These are phyloP conservation scores for Alternaria ethzedia DNA, from an alignment of 2,329 filamentous ascomycete genomes.

Conservation along the genomic window DNA sequence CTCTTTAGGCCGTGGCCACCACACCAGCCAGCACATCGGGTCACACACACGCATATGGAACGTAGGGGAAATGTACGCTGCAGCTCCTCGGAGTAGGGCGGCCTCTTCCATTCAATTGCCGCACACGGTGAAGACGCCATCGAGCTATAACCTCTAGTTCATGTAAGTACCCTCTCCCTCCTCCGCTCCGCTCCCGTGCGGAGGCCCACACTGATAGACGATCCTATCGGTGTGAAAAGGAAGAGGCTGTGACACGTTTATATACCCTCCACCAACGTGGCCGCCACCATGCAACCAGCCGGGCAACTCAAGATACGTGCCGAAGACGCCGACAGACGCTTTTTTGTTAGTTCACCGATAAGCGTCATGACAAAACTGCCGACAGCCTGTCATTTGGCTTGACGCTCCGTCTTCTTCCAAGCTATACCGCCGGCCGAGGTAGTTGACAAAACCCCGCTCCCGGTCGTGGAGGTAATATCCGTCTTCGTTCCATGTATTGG, in stretches of 20 bases:
- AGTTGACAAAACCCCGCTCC: background rate
- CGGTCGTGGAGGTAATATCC: background rate
- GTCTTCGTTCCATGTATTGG: background rate
- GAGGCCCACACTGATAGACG: background rate
- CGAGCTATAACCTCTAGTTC: background rate
- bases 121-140: background rate
- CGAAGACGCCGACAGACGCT: background rate
- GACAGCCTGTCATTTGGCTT: background rate
- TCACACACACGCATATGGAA: background rate
- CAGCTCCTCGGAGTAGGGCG: background rate
- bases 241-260: background rate
- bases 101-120: background rate
- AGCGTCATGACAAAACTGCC: background rate
- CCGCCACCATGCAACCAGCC: background rate
- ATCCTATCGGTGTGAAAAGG: background rate
- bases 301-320: background rate
- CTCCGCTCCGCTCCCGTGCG: background rate
- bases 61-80: background rate
- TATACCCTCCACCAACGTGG: constrained; percentile 3
- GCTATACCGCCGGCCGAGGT: background rate
- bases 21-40: constrained; percentile 1
- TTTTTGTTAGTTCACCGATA: background rate
- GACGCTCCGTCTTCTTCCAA: background rate
- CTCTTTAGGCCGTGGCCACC: background rate
- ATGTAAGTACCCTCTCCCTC: background rate